Evolutionary conservation across 1,284 basidiomycete species (phyloP), one percentile per base, ranked within the genome.

Genomic region (Moniliella sp.): DNA sequence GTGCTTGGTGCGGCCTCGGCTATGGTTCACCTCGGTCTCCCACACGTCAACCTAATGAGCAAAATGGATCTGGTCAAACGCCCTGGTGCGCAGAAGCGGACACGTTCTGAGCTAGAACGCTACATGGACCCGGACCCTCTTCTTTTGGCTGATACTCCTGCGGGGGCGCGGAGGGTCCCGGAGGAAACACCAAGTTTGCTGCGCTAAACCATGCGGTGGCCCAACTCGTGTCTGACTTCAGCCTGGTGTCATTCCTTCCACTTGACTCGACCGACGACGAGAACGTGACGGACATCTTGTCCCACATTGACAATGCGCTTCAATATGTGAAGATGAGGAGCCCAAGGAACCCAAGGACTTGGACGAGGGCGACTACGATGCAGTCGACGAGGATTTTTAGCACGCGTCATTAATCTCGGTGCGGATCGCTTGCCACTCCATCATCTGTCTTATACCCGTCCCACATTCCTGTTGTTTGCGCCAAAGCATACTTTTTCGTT

Each of bases 111-210:
- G 26, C 15, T 27, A 40, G 30, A 33, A 10, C 80, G 80, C 54
- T 99, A 88, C 63, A 69, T 99, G 18, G 88, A 97, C 51, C 83
- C 91, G 29, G 91, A 99, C 63, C 88, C 91, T n/a, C 67, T 78
- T 30, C 67, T 99, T 1, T 69, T 99, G 19, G 71, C 74, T 66
- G 50, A 74, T n/a, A n/a, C n/a, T n/a, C n/a, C n/a, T n/a, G n/a
- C n/a, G n/a, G n/a, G n/a, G n/a, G n/a, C 40, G 68, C 71, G 31
- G 64, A 75, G 42, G 70, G 77, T 51, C 64, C 65, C 28, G 64
- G 67, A 34, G 68, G 67, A 2, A 86, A 94, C 57, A 76, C 79
- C 4, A 75, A 76, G 43, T 97, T 93, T 58, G 84, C 93, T 58
- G 72, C 78, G 5, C 69, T 97, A 27, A 99, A 94, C 62, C 73